Evolutionary conservation across 805 yeast species (phyloP), one percentile per base, ranked within the genome.

Genomic region (Ogataea chonburiensis): DNA sequence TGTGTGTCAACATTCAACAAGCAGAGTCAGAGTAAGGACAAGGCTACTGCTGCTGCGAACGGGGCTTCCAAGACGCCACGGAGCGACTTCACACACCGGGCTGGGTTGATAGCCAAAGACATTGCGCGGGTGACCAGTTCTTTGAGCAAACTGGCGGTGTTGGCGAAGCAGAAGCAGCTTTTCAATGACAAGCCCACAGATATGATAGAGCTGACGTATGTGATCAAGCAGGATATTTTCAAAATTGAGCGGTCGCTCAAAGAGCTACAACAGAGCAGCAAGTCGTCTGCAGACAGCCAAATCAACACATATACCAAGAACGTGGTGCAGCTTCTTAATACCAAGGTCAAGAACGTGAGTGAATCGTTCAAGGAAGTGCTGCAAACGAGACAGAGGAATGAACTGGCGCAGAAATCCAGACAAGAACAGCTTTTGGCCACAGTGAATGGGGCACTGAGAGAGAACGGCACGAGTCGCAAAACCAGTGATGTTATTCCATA

Each of bases 141-240:
- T 49, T 67, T 93, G 38, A 78, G 83, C 24, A 81, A 87, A 52
- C 68, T 93, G 36, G 96, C 98, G 9, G 25, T 61, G 23, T 55
- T 93, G 46, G 97, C 98, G 3, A 87, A 84, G 59, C 71, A 88
- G 50, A 89, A 88, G 57, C 95, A 96, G 13, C 63, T 91, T 56
- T 86, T 93, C 48, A 96, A 89, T 55, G 98, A 93, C 61, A 81
- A 84, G 48, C 97, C 98, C 1, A 81, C 86, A 11, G 98, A 93
- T 56, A 86, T 93, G 45, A 86, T 89, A 14, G 96, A 93, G 59
- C 68, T 93, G 46, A 89, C 98, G 0, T 85, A 81, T 49, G 81
- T 88, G 26, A 80, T 83, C 43, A 85, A 83, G 46, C 97, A 93
- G 59, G 95, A 85, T 53, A 79, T 93, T 33, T 80, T 88, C 55